Evolutionary conservation across 192 early-diverging fungal species (phyloP).

Genomic region (Geranomyces michiganensis): DNA sequence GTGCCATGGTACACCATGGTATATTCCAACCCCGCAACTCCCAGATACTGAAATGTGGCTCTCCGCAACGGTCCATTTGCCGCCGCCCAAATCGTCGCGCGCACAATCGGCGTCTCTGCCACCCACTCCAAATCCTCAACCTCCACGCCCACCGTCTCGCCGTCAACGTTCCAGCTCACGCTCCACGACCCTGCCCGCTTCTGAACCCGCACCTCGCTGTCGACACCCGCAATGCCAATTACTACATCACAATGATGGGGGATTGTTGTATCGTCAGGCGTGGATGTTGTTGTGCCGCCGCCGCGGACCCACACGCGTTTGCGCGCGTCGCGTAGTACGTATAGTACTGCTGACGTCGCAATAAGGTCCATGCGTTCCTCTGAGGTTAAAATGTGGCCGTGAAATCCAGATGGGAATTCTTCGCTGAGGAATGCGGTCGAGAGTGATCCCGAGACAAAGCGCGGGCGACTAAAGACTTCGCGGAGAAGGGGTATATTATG

Average conservation of each 20-base stretch:
- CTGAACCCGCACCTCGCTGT: conserved; percentile 18
- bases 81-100: conserved; percentile 44
- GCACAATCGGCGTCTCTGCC: conserved; percentile 73
- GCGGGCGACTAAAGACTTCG: conserved; percentile 74
- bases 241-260: conserved; percentile 30
- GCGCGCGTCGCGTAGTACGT: conserved; percentile 67
- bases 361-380: conserved; percentile 63
- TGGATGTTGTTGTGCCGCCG: conserved; percentile 35
- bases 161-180: conserved; percentile 23
- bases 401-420: conserved; percentile 88
- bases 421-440: conserved; percentile 86
- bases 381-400: conserved; percentile 66
- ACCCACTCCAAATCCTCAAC: conserved; percentile 66
- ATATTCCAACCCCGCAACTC: conserved; percentile 61
- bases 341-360: conserved; percentile 63
- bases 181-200: background rate
- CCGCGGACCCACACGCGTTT: conserved; percentile 61
- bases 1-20: background rate
- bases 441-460: conserved; percentile 75
- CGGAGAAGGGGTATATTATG: conserved; percentile 94
- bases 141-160: conserved; percentile 14
- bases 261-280: conserved; percentile 9
- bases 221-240: conserved; percentile 24
- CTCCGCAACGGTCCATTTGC: background rate
- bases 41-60: conserved; percentile 7